Percentiles rank a stretch among this genome's conserved stretches.
These are phyloP conservation scores for Schizothecium vesticola DNA, from an alignment of 495 filamentous ascomycete genomes.

Conservation along the genomic window DNA sequence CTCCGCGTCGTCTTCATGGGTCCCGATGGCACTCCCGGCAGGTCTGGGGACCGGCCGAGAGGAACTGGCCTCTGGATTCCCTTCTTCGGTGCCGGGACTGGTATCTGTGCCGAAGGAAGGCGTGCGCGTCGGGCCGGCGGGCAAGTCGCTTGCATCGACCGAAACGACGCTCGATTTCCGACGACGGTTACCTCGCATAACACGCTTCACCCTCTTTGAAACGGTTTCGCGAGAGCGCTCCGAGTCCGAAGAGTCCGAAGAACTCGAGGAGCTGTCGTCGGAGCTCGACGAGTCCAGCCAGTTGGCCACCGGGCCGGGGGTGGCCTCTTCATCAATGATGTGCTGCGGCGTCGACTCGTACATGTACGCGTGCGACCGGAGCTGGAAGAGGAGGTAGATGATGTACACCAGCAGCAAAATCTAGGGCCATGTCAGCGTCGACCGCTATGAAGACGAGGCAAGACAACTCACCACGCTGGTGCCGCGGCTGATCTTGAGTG, in stretches of 20 bases:
- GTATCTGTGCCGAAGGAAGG: slow-evolving; percentile 35
- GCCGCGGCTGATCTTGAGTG: slow-evolving; percentile 79
- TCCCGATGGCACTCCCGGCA: neutral
- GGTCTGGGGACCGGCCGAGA: slow-evolving; percentile 19
- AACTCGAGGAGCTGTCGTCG: slow-evolving; percentile 45
- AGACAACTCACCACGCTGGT: slow-evolving; percentile 68
- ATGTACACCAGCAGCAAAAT: slow-evolving; percentile 78
- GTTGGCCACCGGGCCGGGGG: slow-evolving; percentile 75
- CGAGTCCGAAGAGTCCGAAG: slow-evolving; percentile 56
- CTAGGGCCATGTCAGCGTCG: slow-evolving; percentile 26
- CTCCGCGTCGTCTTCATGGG: slow-evolving; percentile 28
- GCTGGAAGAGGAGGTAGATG: slow-evolving; percentile 82
- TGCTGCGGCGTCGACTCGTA: slow-evolving; percentile 86
- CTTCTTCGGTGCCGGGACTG: slow-evolving; percentile 28
- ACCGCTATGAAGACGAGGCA: neutral
- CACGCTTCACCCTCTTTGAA: slow-evolving; percentile 65
- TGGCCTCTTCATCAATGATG: slow-evolving; percentile 82
- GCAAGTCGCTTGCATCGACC: slow-evolving; percentile 46
- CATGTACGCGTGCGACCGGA: slow-evolving; percentile 87
- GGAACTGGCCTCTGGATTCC: slow-evolving; percentile 27
- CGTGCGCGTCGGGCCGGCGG: slow-evolving; percentile 24
- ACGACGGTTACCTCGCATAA: slow-evolving; percentile 55
- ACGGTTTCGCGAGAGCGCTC: slow-evolving; percentile 64
- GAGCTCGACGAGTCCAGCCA: slow-evolving; percentile 69
- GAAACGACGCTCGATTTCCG: slow-evolving; percentile 72